These are phyloP conservation scores for Beauveria varroae DNA, from an alignment of 2,329 filamentous ascomycete species.

Conservation along the genomic window DNA sequence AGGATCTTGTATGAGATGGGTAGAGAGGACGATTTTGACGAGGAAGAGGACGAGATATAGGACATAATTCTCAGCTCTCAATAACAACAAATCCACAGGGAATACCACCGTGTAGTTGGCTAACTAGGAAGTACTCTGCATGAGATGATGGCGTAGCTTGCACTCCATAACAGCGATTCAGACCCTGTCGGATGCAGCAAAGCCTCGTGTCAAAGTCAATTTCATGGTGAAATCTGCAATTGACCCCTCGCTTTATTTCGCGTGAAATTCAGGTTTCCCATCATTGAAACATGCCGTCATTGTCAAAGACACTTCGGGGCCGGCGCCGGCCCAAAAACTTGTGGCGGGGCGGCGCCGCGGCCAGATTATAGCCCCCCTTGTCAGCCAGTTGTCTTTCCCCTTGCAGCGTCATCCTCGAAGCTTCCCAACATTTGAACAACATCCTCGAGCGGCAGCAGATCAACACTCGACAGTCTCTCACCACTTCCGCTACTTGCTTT, in stretches of 20 bases:
- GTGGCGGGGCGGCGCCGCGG: conserved; percentile 1
- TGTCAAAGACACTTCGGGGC: too few species aligned
- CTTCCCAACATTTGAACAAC: neutral
- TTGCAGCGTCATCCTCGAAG: neutral
- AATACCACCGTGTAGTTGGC: neutral
- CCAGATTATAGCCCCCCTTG: neutral
- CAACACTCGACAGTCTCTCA: neutral
- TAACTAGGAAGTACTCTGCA: neutral
- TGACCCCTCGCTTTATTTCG: too few species aligned
- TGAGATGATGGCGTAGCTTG: too few species aligned
- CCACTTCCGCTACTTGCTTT: neutral
- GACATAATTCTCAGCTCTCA: too few species aligned
- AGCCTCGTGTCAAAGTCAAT: too few species aligned
- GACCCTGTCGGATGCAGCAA: too few species aligned
- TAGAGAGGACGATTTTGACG: conserved; percentile 91
- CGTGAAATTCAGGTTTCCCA: too few species aligned
- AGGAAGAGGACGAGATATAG: conserved; percentile 86
- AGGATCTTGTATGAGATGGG: conserved; percentile 97
- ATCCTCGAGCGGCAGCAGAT: neutral
- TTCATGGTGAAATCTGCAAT: too few species aligned
- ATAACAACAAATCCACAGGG: neutral
- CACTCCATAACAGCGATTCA: too few species aligned
- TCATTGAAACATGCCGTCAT: too few species aligned
- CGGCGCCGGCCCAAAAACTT: neutral
- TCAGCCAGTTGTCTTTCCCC: neutral